Evolutionary conservation across 495 filamentous ascomycete species (phyloP).

Genomic region (Tuber indicum): DNA sequence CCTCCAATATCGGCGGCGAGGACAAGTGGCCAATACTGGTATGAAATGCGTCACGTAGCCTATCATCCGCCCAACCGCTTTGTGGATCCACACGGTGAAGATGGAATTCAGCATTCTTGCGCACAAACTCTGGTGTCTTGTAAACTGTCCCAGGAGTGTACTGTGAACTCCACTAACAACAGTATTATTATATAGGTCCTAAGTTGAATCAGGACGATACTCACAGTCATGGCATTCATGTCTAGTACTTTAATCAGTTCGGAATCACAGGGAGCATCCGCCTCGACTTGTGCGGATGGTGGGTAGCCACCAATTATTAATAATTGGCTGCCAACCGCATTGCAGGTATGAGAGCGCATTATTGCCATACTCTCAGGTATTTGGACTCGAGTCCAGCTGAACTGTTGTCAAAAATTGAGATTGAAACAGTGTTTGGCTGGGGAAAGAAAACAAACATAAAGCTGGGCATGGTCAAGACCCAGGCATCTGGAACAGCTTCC

Average conservation of each 20-base stretch:
- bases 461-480: constrained; percentile 24
- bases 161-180: constrained; percentile 9
- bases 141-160: constrained; percentile 14
- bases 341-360: constrained; percentile 16
- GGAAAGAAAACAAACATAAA: constrained; percentile 16
- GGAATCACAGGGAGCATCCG: background rate
- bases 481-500: constrained; percentile 13
- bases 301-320: constrained; percentile 19
- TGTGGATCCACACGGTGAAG: constrained; percentile 6
- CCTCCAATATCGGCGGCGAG: background rate
- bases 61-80: constrained; percentile 15
- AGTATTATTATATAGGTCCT: background rate
- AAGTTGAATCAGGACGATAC: background rate
- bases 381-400: constrained; percentile 15
- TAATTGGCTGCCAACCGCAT: constrained; percentile 18
- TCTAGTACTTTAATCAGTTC: constrained; percentile 19
- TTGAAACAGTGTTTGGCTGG: background rate
- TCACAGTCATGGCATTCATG: constrained; percentile 21
- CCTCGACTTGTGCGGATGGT: constrained; percentile 6
- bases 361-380: constrained; percentile 5
- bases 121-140: constrained; percentile 10
- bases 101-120: background rate
- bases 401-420: background rate
- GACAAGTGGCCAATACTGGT: background rate
- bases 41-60: constrained; percentile 11